These are phyloP conservation scores for Trichoderma koningii DNA, from an alignment of 2,329 filamentous ascomycete species.

Conservation along the genomic window DNA sequence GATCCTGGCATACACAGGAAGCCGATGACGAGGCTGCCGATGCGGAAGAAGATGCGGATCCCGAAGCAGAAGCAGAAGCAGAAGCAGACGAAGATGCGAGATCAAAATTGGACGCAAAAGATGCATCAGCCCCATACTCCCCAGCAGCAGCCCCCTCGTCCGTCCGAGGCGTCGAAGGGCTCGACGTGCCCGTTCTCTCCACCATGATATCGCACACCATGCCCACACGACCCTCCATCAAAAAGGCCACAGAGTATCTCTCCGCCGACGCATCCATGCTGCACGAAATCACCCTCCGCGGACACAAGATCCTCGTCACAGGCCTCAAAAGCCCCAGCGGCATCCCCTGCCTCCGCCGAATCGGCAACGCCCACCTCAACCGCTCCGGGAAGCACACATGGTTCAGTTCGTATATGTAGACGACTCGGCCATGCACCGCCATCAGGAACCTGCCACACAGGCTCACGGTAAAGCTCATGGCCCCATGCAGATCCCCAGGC, in stretches of 20 bases:
- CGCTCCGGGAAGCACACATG: conserved; percentile 39
- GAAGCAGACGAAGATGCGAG: no score
- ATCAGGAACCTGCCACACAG: conserved; percentile 61
- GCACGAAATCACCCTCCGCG: conserved; percentile 57
- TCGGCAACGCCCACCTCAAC: conserved; percentile 35
- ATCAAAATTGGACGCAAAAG: not conserved
- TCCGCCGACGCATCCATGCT: conserved; percentile 64
- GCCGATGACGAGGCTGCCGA: not conserved
- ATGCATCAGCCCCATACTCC: conserved; percentile 25
- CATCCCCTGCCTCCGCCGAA: conserved; percentile 32
- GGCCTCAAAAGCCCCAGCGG: conserved; percentile 42
- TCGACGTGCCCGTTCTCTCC: conserved; percentile 27
- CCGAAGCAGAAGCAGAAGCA: not conserved
- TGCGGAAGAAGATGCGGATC: not conserved
- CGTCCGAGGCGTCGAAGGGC: conserved; percentile 10
- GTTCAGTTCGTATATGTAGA: conserved; percentile 57
- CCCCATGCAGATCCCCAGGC: conserved; percentile 33
- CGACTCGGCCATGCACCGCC: conserved; percentile 53
- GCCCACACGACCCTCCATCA: conserved; percentile 62
- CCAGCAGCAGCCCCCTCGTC: conserved; percentile 9
- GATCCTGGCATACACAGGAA: conserved; percentile 34
- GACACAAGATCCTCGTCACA: conserved; percentile 58
- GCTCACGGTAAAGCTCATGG: conserved; percentile 53
- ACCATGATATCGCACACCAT: conserved; percentile 58
- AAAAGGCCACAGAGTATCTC: conserved; percentile 57